phyloP scores from a whole-genome alignment of 805 yeast genomes.

The Candida silvicultrix region DNA sequence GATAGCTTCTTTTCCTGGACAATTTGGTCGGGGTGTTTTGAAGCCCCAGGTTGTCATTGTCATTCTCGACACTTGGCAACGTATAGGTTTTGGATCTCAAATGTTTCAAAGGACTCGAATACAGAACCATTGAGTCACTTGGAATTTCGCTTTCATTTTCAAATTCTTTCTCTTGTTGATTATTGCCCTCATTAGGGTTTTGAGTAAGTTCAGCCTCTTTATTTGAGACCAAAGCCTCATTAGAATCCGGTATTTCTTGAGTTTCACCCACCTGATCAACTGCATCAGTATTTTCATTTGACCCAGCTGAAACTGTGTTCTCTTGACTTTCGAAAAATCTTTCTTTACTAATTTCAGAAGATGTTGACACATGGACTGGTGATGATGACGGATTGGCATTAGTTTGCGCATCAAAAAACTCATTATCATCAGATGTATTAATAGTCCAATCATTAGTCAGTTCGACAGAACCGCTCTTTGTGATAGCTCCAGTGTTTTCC shows the following conservation, averaged over 20 bases:
- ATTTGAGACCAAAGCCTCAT: not conserved
- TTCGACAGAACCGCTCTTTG: not conserved
- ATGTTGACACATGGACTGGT: not conserved
- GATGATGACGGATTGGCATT: not conserved
- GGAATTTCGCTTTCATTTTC: not conserved
- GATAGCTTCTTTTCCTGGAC: not conserved
- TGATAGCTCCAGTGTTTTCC: not conserved
- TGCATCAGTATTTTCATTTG: not conserved
- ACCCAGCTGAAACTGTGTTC: too few relatives aligned
- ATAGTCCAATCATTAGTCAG: not conserved
- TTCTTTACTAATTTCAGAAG: not conserved
- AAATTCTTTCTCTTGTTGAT: not conserved
- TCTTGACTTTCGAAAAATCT: not conserved
- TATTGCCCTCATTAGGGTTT: not conserved
- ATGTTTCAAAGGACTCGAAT: slow-evolving; percentile 1
- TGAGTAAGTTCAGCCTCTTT: not conserved
- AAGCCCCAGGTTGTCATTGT: not conserved
- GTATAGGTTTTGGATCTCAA: not conserved
- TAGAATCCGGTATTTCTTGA: not conserved
- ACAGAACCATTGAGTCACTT: not conserved
- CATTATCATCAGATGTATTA: not conserved
- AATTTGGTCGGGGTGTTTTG: not conserved
- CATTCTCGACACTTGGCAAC: not conserved
- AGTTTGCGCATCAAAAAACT: not conserved
- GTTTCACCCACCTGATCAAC: not conserved